Percentiles rank a stretch among this genome's conserved stretches.
phyloP scores from a whole-genome alignment of 2,329 filamentous ascomycete genomes.

The Bipolaris zeicola region DNA sequence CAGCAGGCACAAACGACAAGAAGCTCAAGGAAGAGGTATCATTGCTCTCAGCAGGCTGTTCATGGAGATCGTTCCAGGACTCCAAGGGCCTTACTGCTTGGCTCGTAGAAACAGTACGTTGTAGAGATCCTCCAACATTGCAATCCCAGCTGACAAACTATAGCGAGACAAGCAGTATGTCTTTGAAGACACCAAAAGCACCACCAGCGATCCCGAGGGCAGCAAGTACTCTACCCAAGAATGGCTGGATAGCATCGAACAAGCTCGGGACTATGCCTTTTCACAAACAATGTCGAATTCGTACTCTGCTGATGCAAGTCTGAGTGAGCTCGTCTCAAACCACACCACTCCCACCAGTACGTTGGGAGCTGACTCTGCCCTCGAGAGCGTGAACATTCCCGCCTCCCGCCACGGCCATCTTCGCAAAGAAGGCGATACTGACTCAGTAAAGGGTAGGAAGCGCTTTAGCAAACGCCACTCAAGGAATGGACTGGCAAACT shows the following conservation, averaged over 20 bases:
- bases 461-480: conserved; percentile 90
- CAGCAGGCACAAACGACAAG: conserved; percentile 93
- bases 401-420: conserved; percentile 58
- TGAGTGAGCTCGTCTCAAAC: conserved; percentile 56
- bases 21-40: conserved; percentile 91
- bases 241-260: conserved; percentile 88
- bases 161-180: conserved; percentile 88
- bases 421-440: conserved; percentile 57
- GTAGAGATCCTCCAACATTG: neutral
- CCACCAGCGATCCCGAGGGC: conserved; percentile 65
- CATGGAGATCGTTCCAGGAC: conserved; percentile 81
- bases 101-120: conserved; percentile 90
- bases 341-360: conserved; percentile 79
- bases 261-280: conserved; percentile 81
- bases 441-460: conserved; percentile 64
- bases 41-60: conserved; percentile 74
- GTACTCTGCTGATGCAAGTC: conserved; percentile 62
- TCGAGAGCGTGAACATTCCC: conserved; percentile 56
- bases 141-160: conserved; percentile 10
- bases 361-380: conserved; percentile 61
- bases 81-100: conserved; percentile 86
- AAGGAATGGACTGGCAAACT: conserved; percentile 90
- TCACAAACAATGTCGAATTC: conserved; percentile 71
- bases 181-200: conserved; percentile 89
- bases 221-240: conserved; percentile 77